Evolutionary conservation across 1,284 basidiomycete genomes (phyloP), one percentile per base, ranked within the genome.

Genomic region (Ganoderma sinense): DNA sequence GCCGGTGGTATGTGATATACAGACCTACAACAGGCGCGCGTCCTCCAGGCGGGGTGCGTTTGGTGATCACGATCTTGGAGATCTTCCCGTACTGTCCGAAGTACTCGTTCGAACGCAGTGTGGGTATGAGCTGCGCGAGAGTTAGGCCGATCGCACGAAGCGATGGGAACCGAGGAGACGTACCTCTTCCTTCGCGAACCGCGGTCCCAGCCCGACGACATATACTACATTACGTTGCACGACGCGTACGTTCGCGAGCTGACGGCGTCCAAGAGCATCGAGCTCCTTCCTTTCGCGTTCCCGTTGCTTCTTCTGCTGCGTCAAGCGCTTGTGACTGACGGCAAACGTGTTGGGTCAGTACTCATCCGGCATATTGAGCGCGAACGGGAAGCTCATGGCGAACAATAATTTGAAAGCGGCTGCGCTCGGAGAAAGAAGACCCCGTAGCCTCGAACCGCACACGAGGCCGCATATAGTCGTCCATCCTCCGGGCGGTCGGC

Each of bases 21-120:
- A 99, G 87, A 40, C 97, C 97, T 36, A 98, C 89, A 56, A 96
- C 91, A 53, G 95, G 92, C 36, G 87, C 87, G 64, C 88, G 90
- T 65, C 89, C 91, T 60, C 89, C 89, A 5, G 94, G 89, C 1
- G 91, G 86, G 11, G 92, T 93, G 45, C 97, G 93, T 82, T 99
- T 98, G 67, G 95, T 93, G 61, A 99, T 90, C 66, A 98, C 87
- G 69, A 99, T 95, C 84, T 98, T 98, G 61, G 94, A 92, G 75
- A 99, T 98, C 84, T 97, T 98, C 74, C 98, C 98, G 82, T 99
- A 99, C 80, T 98, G 97, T 7, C 98, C 98, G 81, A 99, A 99
- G 82, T 98, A 98, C 75, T 99, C 98, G 78, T 93, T 94, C 16
- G 96, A 97, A 64, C 97, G 95, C 56, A 99, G 85, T 14, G 97